phyloP scores from a whole-genome alignment of 2,329 filamentous ascomycete genomes.

The Lachnellula willkommii region DNA sequence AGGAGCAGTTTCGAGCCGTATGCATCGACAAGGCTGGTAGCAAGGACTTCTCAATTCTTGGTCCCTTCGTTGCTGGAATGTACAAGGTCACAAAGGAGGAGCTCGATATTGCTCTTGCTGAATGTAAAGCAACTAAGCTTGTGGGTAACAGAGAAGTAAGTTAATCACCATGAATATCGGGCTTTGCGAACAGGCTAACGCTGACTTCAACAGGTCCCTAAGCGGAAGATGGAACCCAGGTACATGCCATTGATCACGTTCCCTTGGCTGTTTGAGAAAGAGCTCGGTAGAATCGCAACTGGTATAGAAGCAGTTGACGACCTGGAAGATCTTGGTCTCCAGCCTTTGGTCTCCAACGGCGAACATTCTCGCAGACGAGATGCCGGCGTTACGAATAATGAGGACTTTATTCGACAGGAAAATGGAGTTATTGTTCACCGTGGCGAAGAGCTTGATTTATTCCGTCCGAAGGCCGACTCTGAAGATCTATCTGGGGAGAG shows the following conservation, averaged over 20 bases:
- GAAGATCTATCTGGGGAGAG: slow-evolving; percentile 14
- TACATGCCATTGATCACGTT: not conserved
- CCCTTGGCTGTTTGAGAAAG: slow-evolving; percentile 74
- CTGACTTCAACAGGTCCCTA: not conserved
- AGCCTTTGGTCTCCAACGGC: slow-evolving; percentile 12
- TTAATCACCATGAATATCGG: not conserved
- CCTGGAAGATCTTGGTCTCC: slow-evolving; percentile 20
- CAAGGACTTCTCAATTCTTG: slow-evolving; percentile 52
- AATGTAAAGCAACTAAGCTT: slow-evolving; percentile 37
- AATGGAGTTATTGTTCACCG: slow-evolving; percentile 29
- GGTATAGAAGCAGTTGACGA: slow-evolving; percentile 25
- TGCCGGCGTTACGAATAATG: slow-evolving; percentile 3
- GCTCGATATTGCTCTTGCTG: slow-evolving; percentile 52
- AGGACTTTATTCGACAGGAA: slow-evolving; percentile 27
- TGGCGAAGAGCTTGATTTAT: slow-evolving; percentile 31
- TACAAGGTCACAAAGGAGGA: slow-evolving; percentile 77
- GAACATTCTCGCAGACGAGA: slow-evolving; percentile 7
- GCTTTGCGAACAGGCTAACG: not conserved
- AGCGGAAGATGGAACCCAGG: not conserved
- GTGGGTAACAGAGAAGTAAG: slow-evolving; percentile 35
- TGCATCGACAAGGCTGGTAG: slow-evolving; percentile 63
- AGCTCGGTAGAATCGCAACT: slow-evolving; percentile 65
- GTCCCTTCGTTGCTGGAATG: slow-evolving; percentile 77
- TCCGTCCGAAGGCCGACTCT: slow-evolving; percentile 21
- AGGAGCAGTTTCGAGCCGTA: slow-evolving; percentile 60